These are phyloP conservation scores for Gastrodia elata DNA, from an alignment of 106 monocot genomes.

Conservation along the genomic window DNA sequence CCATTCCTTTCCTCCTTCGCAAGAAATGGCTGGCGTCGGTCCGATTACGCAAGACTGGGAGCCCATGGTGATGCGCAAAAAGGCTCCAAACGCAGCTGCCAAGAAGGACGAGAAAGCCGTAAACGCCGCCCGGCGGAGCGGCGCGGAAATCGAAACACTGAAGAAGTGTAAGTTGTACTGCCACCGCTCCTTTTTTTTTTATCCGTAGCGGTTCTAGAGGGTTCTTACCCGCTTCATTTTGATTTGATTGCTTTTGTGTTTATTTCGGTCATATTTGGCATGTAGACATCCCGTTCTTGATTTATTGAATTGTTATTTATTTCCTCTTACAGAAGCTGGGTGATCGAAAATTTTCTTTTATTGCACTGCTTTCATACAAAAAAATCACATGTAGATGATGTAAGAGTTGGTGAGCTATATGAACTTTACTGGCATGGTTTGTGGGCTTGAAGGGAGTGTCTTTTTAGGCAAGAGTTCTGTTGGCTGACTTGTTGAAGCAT, in stretches of 20 bases:
- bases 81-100: conserved; percentile 84
- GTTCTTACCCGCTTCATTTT: not conserved
- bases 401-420: not conserved
- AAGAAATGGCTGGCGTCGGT: conserved; percentile 64
- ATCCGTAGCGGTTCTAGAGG: not conserved
- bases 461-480: not conserved
- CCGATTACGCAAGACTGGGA: conserved; percentile 91
- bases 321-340: not conserved
- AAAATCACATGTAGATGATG: not conserved
- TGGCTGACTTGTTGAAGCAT: not conserved
- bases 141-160: conserved; percentile 87
- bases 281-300: not conserved
- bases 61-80: conserved; percentile 85
- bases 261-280: not conserved
- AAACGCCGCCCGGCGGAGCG: conserved; percentile 92
- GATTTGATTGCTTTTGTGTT: not conserved
- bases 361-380: not conserved
- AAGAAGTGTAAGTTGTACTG: conserved; percentile 51
- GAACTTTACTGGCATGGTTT: not conserved
- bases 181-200: not conserved
- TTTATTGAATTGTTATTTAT: not conserved
- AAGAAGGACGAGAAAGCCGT: conserved; percentile 97
- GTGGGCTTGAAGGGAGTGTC: not conserved
- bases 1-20: not conserved
- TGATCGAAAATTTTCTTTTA: not conserved